Base-by-base conservation (phyloP, 306 rosid species). In the Cucumis hystrix region DNA sequence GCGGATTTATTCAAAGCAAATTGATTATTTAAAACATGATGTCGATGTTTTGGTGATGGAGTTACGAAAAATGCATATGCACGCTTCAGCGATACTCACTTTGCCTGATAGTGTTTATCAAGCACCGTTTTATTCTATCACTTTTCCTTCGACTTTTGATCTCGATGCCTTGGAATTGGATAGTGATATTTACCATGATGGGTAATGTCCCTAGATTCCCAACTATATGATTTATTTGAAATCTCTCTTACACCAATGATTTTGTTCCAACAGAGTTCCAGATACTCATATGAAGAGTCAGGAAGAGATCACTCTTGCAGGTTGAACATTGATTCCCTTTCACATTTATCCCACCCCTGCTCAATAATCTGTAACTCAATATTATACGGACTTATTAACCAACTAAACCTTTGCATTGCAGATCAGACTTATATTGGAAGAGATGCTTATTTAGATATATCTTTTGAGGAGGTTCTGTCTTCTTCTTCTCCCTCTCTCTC, bases 1-100 rank as follows among this genome's bases (percentile, higher is more conserved):
- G 41, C 87, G 97, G 68, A 92, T 95, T 84, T 95, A 95, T 86
- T 88, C 93, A 1, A 92, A 89, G 89, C 83, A 95, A 84, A 91
- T 95, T 7, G 97, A 92, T 35, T 89, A 85, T 80, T 87, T 95
- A 71, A 78, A 79, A 56, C 86, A 78, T 1, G 99, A 95, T 61
- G 88, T 78, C 67, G 83, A 56, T 45, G 88, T 77, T 76, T 59
- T 85, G 80, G 87, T 65, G 49, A 40, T 43, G 52, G 74, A 67
- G 54, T 41, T 67, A 41, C 74, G 54, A 11, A 67, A 67, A 67
- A 67, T 67, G 74, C 33, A 89, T 77, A 85, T 91, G 4, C 86
- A 86, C 58, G 82, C 84, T 47, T 66, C 88, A 23, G 63, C 87
- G 10, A 86, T 89, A 76, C 84, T 88, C 67, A 80, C 79, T 74